A percentile compares a stretch with the other conserved stretches of the same genome.
Conservation (phyloP, 148 eudicot species). For the Spergularia marina region DNA sequence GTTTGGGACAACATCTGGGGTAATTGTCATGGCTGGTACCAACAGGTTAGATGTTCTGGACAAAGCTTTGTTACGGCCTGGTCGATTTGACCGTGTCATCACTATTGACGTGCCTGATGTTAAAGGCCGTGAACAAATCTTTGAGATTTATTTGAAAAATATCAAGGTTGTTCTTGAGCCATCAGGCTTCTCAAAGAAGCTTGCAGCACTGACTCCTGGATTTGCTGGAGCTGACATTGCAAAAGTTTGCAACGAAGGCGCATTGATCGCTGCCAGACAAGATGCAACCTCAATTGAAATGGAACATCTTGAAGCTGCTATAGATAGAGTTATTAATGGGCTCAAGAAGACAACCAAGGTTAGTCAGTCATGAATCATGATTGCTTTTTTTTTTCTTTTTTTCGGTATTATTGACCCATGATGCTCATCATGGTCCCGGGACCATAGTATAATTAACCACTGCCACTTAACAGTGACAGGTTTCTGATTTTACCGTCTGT, state of each 20-base stretch:
- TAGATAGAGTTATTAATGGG: slow-evolving; percentile 87
- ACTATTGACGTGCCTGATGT: slow-evolving; percentile 83
- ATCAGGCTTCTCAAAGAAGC: slow-evolving; percentile 66
- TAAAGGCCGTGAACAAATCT: slow-evolving; percentile 87
- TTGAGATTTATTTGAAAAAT: slow-evolving; percentile 74
- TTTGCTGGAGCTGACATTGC: slow-evolving; percentile 97
- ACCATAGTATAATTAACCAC: too few species aligned
- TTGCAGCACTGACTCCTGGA: slow-evolving; percentile 89
- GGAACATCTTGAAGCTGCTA: slow-evolving; percentile 85
- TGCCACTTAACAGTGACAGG: neutral
- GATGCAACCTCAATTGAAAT: slow-evolving; percentile 47
- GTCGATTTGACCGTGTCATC: slow-evolving; percentile 83
- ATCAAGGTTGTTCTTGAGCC: slow-evolving; percentile 78
- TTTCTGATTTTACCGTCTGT: neutral
- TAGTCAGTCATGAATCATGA: neutral
- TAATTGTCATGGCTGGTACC: slow-evolving; percentile 86
- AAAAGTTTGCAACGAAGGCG: slow-evolving; percentile 90
- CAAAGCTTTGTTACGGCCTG: slow-evolving; percentile 86
- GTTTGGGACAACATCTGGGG: slow-evolving; percentile 78
- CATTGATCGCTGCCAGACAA: slow-evolving; percentile 75
- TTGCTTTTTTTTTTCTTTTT: neutral
- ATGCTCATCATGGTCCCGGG: too few species aligned
- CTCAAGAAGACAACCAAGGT: slow-evolving; percentile 89
- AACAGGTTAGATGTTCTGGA: slow-evolving; percentile 85
- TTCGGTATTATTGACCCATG: neutral